Evolutionary conservation across 768 basidiomycete species (phyloP).

Genomic region (Hypholoma sublateritium): DNA sequence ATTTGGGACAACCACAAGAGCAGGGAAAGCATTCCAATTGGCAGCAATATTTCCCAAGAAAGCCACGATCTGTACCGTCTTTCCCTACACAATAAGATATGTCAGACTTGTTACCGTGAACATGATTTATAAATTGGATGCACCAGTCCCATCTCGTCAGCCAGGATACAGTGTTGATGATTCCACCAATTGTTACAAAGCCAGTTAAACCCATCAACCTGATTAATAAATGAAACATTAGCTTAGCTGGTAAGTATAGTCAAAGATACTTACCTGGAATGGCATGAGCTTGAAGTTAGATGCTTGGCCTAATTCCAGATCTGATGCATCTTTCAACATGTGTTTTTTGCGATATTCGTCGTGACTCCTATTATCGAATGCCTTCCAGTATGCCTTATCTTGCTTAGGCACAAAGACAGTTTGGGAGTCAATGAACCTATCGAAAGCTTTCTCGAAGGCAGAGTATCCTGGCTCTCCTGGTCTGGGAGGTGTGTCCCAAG

Average conservation of each 20-base stretch:
- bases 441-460: slow-evolving; percentile 69
- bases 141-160: slow-evolving; percentile 97
- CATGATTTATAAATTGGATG: not conserved
- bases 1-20: slow-evolving; percentile 92
- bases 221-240: slow-evolving; percentile 1
- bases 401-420: slow-evolving; percentile 57
- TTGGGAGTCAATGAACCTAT: slow-evolving; percentile 62
- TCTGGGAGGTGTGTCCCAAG: slow-evolving; percentile 89
- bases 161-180: slow-evolving; percentile 81
- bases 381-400: slow-evolving; percentile 36
- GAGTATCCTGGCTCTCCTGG: slow-evolving; percentile 53
- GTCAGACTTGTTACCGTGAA: not conserved
- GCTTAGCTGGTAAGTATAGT: slow-evolving; percentile 5
- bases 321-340: slow-evolving; percentile 48
- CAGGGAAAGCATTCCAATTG: slow-evolving; percentile 66
- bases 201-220: slow-evolving; percentile 86
- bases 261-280: slow-evolving; percentile 61
- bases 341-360: slow-evolving; percentile 51
- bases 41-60: slow-evolving; percentile 70
- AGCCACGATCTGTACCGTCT: slow-evolving; percentile 89
- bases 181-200: slow-evolving; percentile 88
- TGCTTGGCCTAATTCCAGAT: slow-evolving; percentile 70
- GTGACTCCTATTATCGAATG: slow-evolving; percentile 52
- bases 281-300: slow-evolving; percentile 71
- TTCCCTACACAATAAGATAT: slow-evolving; percentile 53